Base-by-base conservation (phyloP, 2,329 filamentous ascomycete species). In the Cytospora schulzeri region DNA sequence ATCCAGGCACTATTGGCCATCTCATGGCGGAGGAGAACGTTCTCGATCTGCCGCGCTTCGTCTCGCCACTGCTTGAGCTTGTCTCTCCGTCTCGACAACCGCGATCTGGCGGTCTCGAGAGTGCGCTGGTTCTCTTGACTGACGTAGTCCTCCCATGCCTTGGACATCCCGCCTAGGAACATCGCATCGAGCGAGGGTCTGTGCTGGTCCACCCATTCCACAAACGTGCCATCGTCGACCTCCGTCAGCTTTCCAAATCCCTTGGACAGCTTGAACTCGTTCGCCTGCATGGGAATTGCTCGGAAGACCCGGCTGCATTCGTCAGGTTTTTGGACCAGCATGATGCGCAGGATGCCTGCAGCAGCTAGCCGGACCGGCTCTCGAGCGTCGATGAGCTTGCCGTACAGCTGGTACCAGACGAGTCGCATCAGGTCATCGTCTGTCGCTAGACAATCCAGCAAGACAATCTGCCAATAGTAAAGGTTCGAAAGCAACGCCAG, bases 381-480 rank as follows among this genome's bases (percentile, higher is more conserved):
- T 60, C 89, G 83, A 0, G 84, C 79, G 61, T 92, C 92, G 9
- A 95, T 87, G 41, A 98, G 81, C 74, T 96, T 96, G 9, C 89
- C 88, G 74, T 98, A 99, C 3, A 99, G 86, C 66, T 97, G 87
- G 72, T 97, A 98, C 82, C 93, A 97, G 51, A 98, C 86, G 38
- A 97, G 83, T 68, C 90, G 90, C 71, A 97, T 85, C 72, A 91
- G 91, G 12, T 92, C 88, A n/a, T 91, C 87, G 53, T 97, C 92
- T 8, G 85, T 82, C 3, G 91, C 90, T 19, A 95, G 87, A 4
- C 89, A 87, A 2, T 88, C 89, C 19, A 99, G 80, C 19, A 99
- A 87, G 22, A 97, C 91, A 24, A 92, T 93, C 74, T 98, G 95
- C 95, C 95, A 99, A 75, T 97, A 98, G 0, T 92, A 87, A 71